A percentile compares a stretch with the other conserved stretches of the same genome.
These are phyloP conservation scores for Aspergillus carbonarius DNA, from an alignment of 2,329 filamentous ascomycete species.

Conservation along the genomic window DNA sequence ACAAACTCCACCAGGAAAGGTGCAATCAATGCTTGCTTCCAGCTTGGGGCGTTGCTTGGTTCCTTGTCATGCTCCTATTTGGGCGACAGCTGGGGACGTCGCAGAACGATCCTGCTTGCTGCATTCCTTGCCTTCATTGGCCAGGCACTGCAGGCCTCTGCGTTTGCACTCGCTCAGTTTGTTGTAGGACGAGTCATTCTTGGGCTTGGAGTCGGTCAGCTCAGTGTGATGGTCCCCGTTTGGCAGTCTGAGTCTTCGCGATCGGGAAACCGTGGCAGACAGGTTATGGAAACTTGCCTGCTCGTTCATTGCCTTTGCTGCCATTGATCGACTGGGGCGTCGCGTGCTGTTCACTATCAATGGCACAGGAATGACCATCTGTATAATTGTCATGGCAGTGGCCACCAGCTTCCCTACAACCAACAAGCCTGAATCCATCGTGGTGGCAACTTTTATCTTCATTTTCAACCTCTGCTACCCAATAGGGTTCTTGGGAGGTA, in stretches of 20 bases:
- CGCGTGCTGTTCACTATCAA: slow-evolving; percentile 54
- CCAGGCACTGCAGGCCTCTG: slow-evolving; percentile 42
- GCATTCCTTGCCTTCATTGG: slow-evolving; percentile 28
- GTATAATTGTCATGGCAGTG: slow-evolving; percentile 54
- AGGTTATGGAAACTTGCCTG: slow-evolving; percentile 59
- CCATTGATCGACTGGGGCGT: slow-evolving; percentile 53
- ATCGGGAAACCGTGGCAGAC: slow-evolving; percentile 47
- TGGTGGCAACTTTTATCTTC: slow-evolving; percentile 46
- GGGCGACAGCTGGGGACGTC: slow-evolving; percentile 50
- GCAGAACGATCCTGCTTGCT: slow-evolving; percentile 48
- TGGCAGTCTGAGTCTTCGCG: slow-evolving; percentile 53
- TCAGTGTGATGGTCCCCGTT: slow-evolving; percentile 49
- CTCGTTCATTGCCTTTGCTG: slow-evolving; percentile 51
- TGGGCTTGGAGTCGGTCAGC: slow-evolving; percentile 51
- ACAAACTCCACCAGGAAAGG: slow-evolving; percentile 25
- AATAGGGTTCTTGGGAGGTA: slow-evolving; percentile 61
- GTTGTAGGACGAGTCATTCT: slow-evolving; percentile 50
- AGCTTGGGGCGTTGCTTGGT: slow-evolving; percentile 22
- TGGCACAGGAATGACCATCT: slow-evolving; percentile 53
- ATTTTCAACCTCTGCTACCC: slow-evolving; percentile 66
- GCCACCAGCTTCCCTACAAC: slow-evolving; percentile 32
- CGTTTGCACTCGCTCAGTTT: slow-evolving; percentile 46
- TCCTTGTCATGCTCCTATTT: slow-evolving; percentile 21
- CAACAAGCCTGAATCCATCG: slow-evolving; percentile 14
- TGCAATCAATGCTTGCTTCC: slow-evolving; percentile 26